Evolutionary conservation across 2,329 filamentous ascomycete species (phyloP), one percentile per base, ranked within the genome.

Genomic region (Trichoderma afroharzianum): DNA sequence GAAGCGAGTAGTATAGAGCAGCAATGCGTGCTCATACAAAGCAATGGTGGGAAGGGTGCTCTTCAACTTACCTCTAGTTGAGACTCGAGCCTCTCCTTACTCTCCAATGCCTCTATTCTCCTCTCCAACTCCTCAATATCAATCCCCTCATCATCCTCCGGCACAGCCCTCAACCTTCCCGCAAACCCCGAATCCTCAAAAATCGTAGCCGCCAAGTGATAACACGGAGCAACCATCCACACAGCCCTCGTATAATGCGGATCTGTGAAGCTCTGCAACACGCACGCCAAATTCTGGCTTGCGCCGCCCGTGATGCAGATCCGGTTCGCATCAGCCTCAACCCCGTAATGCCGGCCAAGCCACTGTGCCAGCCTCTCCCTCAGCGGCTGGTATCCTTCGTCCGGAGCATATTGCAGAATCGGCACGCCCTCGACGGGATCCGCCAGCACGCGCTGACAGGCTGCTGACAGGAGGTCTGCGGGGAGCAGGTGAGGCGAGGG

Each of bases 291-390:
- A 78, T 91, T 94, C 84, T 97, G 94, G 74, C 90, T 93, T 3
- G 95, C 95, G 18, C 95, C 95, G 58, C 94, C 94, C 0, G 93
- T 93, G 78, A 97, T 91, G 78, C 91, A 92, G 68, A 97, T 91
- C 36, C 93, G 87, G 3, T 88, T 85, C 4, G 85, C 77, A 15
- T 85, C 84, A 6, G 80, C 75, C 71, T 75, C 70, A 11, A 80
- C 76, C 63, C 79, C 74, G 78, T 93, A 95, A 76, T 91, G 91
- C 0, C 78, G 75, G 1, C 85, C 86, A 53, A 97, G 84, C 92
- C 93, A 97, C 50, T 81, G 78, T 4, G 93, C 91, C 39, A 97
- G 82, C 53, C 88, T 86, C 73, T 88, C 84, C 15, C 93, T 87
- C 47, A 96, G 84, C n/a, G 90, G 89, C 73, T 86, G 82, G 76